Conservation (phyloP, 371 early-diverging fungal genomes). For the Mucor piriformis region DNA sequence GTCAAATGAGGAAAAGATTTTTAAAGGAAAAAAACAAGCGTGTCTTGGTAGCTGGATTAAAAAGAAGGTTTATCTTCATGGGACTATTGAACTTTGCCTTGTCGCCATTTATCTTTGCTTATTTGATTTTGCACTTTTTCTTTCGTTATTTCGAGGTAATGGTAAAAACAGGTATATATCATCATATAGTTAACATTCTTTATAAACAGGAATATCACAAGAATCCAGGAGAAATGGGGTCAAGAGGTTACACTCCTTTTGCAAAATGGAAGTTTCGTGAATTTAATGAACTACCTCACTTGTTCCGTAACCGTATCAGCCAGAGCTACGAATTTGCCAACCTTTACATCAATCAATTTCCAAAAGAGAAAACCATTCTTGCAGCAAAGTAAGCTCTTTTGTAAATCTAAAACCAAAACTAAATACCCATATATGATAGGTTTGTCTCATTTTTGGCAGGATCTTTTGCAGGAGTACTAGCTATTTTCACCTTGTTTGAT, state of each 20-base stretch:
- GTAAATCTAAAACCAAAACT: background rate
- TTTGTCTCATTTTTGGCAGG: slow-evolving; percentile 92
- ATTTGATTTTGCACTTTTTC: slow-evolving; percentile 84
- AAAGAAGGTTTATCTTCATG: slow-evolving; percentile 85
- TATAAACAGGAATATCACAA: slow-evolving; percentile 79
- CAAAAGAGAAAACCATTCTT: slow-evolving; percentile 78
- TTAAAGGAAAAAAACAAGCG: slow-evolving; percentile 66
- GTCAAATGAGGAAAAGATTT: slow-evolving; percentile 81
- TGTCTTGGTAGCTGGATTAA: slow-evolving; percentile 68
- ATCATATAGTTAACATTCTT: background rate
- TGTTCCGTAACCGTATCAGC: slow-evolving; percentile 79
- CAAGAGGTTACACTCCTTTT: slow-evolving; percentile 83
- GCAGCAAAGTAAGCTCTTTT: slow-evolving; percentile 65
- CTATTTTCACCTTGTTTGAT: slow-evolving; percentile 82
- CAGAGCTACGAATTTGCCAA: slow-evolving; percentile 73
- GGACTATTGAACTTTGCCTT: slow-evolving; percentile 82
- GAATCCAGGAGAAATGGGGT: slow-evolving; percentile 82
- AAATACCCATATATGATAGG: slow-evolving; percentile 36
- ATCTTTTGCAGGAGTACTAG: slow-evolving; percentile 85
- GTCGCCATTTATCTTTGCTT: slow-evolving; percentile 86
- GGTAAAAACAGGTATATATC: background rate
- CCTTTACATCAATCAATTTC: slow-evolving; percentile 89
- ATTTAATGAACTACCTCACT: slow-evolving; percentile 95
- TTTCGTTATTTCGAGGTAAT: slow-evolving; percentile 94
- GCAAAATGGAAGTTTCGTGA: slow-evolving; percentile 94